Conservation (phyloP, 768 basidiomycete genomes). For the Lentinula guzmanii region DNA sequence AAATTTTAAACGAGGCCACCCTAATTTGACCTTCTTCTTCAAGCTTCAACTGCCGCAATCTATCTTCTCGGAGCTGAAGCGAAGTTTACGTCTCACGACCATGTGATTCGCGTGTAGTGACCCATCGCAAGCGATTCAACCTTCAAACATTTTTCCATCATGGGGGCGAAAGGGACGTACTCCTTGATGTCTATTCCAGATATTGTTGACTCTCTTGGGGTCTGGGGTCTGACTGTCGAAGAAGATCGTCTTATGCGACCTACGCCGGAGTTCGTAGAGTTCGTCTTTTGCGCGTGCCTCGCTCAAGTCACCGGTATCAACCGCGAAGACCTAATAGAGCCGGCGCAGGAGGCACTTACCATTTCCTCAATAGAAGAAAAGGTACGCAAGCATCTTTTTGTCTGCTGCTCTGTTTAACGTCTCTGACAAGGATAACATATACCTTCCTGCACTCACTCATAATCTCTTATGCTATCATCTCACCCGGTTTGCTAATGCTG, state of each 20-base stretch:
- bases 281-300: constrained; percentile 65
- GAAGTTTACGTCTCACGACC: too few relatives aligned
- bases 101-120: neutral
- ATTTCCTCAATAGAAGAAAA: constrained; percentile 46
- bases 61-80: too few relatives aligned
- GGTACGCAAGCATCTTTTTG: constrained; percentile 27
- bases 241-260: constrained; percentile 65
- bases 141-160: constrained; percentile 12
- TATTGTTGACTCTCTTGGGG: constrained; percentile 56
- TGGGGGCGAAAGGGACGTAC: constrained; percentile 41
- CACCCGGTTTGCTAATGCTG: constrained; percentile 64
- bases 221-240: constrained; percentile 64
- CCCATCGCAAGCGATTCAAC: neutral
- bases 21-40: too few relatives aligned
- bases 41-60: too few relatives aligned
- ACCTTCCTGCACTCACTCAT: constrained; percentile 48
- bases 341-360: constrained; percentile 49
- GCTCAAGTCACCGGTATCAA: constrained; percentile 64
- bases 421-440: constrained; percentile 50
- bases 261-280: constrained; percentile 63
- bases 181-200: constrained; percentile 62
- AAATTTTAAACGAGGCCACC: too few relatives aligned
- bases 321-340: constrained; percentile 50
- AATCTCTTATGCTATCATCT: constrained; percentile 33
- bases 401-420: constrained; percentile 1